phyloP scores from a whole-genome alignment of 2,329 filamentous ascomycete genomes.

The Penicillium digitatum region DNA sequence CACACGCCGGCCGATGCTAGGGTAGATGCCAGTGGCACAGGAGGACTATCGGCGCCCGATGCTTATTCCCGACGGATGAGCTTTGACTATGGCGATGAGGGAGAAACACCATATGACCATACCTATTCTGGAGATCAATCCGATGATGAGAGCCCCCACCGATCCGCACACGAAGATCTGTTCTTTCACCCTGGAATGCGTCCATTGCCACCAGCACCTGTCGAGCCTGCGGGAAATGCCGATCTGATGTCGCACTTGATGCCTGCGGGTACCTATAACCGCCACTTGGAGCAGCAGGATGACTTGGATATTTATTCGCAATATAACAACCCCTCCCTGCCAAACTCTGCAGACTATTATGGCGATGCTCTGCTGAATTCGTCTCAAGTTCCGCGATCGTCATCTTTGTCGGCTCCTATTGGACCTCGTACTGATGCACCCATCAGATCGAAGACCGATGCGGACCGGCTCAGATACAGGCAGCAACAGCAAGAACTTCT shows the following conservation, averaged over 20 bases:
- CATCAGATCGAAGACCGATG: conserved; percentile 91
- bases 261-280: conserved; percentile 58
- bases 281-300: conserved; percentile 43
- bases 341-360: conserved; percentile 50
- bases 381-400: conserved; percentile 63
- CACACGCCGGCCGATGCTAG: conserved; percentile 59
- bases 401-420: conserved; percentile 75
- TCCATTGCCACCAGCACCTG: conserved; percentile 61
- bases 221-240: conserved; percentile 50
- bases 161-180: conserved; percentile 78
- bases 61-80: conserved; percentile 65
- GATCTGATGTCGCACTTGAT: conserved; percentile 47
- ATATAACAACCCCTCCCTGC: conserved; percentile 37
- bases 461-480: conserved; percentile 58
- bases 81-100: conserved; percentile 90
- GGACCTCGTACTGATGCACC: conserved; percentile 75
- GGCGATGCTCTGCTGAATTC: conserved; percentile 45
- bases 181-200: conserved; percentile 86
- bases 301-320: conserved; percentile 36
- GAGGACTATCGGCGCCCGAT: conserved; percentile 73
- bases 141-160: conserved; percentile 61
- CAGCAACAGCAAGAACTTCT: conserved; percentile 54
- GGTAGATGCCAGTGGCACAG: conserved; percentile 86
- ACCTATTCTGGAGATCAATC: conserved; percentile 51
- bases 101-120: conserved; percentile 60